Evolutionary conservation across 2,329 filamentous ascomycete genomes (phyloP), one percentile per base, ranked within the genome.

Genomic region (Macroventuria anomochaeta): DNA sequence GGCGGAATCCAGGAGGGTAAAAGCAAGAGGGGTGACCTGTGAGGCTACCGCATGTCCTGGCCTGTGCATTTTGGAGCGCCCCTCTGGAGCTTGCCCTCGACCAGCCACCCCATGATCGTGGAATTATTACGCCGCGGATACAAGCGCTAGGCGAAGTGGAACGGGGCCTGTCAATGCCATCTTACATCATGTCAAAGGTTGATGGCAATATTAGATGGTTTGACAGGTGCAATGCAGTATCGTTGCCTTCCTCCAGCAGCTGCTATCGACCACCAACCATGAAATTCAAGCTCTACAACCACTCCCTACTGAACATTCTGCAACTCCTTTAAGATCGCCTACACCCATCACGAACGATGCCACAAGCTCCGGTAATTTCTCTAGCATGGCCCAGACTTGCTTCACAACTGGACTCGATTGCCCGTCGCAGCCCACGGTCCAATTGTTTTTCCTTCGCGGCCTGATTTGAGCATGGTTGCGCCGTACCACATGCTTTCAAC

Each of bases 351-450:
- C 21, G 1, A 18, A 26, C 36, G 5, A 40, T 33, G 25, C 48
- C 33, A 51, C 33, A 51, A 21, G 31, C 31, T 46, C 41, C 40
- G 11, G 21, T 13, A 13, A 36, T 17, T 31, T 29, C 36, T 46
- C 41, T 26, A 41, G 44, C 43, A 49, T 41, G 44, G 36, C 26
- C 50, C 39, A 42, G 44, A 40, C 51, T 49, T 26, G 33, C 32
- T 18, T 33, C 50, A 15, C 38, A 38, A 33, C 55, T 58, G 46
- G 53, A 40, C 51, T 43, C 48, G 46, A 36, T 48, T 58, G 68
- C 65, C 65, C 62, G 61, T 71, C 67, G 68, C 64, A 62, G n/a
- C 60, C 48, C 61, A 50, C 42, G 61, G 57, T 55, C 70, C 67
- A 70, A 68, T 64, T 63, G 50, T 61, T 64, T 26, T 46, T 48